These are phyloP conservation scores for Leccinellum albellum DNA, from an alignment of 768 basidiomycete genomes.

Conservation along the genomic window DNA sequence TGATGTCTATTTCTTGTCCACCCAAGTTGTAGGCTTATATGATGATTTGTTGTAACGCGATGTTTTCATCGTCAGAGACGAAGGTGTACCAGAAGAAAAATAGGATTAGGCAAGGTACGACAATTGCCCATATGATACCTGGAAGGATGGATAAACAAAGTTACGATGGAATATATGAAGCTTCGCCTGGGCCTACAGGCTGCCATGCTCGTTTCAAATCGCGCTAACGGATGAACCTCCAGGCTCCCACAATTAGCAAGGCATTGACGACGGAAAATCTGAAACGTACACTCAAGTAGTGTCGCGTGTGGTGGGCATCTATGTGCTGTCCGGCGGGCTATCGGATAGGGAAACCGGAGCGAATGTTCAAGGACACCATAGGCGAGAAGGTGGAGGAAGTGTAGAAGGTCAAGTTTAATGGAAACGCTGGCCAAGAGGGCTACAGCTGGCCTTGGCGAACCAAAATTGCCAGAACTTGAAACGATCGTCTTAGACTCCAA, in stretches of 20 bases:
- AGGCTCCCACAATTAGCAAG: conserved; percentile 87
- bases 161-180: conserved; percentile 86
- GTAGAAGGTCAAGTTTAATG: conserved; percentile 80
- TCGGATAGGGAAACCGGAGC: conserved; percentile 51
- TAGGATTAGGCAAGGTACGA: conserved; percentile 72
- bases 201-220: conserved; percentile 83
- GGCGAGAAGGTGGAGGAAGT: conserved; percentile 84
- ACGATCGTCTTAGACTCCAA: conserved; percentile 67
- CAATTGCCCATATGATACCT: conserved; percentile 48
- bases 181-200: conserved; percentile 82
- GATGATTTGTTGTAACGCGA: neutral
- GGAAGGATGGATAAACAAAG: neutral
- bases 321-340: no score
- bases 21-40: neutral
- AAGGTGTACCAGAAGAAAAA: conserved; percentile 71
- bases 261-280: conserved; percentile 79
- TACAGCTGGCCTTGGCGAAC: conserved; percentile 41
- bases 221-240: conserved; percentile 94
- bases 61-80: conserved; percentile 10
- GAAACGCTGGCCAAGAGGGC: conserved; percentile 55
- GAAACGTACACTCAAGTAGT: conserved; percentile 86
- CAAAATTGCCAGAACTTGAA: conserved; percentile 73
- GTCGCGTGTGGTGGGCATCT: conserved; percentile 84
- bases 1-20: neutral
- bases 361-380: conserved; percentile 94